Evolutionary conservation across 352 stramenopile genomes (phyloP).

Genomic region (Aphanomyces cochlioides): DNA sequence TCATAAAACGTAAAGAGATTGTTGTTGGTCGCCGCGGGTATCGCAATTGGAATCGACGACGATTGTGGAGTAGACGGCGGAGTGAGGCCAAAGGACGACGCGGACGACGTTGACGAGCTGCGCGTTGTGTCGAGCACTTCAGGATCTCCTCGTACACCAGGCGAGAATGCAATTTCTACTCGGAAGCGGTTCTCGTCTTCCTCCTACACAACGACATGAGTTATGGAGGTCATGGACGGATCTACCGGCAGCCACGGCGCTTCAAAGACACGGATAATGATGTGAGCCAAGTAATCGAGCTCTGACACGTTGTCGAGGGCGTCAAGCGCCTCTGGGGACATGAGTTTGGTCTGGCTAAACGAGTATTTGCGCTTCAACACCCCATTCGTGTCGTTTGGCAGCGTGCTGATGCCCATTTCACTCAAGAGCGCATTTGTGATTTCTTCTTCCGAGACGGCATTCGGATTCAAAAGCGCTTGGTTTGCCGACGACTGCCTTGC

Average conservation of each 20-base stretch:
- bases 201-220: conserved; percentile 40
- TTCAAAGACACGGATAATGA: conserved; percentile 99
- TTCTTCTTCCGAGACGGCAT: conserved; percentile 59
- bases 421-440: conserved; percentile 84
- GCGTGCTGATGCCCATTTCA: conserved; percentile 80
- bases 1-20: conserved; percentile 33
- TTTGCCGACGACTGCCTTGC: conserved; percentile 48
- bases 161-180: conserved; percentile 82
- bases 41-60: neutral
- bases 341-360: conserved; percentile 76
- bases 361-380: conserved; percentile 79
- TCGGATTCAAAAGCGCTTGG: conserved; percentile 1
- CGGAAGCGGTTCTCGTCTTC: conserved; percentile 81
- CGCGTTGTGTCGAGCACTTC: conserved; percentile 18
- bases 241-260: conserved; percentile 59
- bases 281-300: conserved; percentile 98
- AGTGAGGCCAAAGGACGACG: conserved; percentile 11
- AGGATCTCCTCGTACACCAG: conserved; percentile 42
- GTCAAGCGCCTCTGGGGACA: conserved; percentile 61
- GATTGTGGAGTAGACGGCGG: conserved; percentile 15
- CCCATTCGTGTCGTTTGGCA: conserved; percentile 38
- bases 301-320: conserved; percentile 88
- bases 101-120: conserved; percentile 28
- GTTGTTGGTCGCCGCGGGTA: neutral
- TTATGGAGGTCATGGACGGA: neutral